phyloP scores from a whole-genome alignment of 2,329 filamentous ascomycete genomes.

The Ceratocystis alfenasii region DNA sequence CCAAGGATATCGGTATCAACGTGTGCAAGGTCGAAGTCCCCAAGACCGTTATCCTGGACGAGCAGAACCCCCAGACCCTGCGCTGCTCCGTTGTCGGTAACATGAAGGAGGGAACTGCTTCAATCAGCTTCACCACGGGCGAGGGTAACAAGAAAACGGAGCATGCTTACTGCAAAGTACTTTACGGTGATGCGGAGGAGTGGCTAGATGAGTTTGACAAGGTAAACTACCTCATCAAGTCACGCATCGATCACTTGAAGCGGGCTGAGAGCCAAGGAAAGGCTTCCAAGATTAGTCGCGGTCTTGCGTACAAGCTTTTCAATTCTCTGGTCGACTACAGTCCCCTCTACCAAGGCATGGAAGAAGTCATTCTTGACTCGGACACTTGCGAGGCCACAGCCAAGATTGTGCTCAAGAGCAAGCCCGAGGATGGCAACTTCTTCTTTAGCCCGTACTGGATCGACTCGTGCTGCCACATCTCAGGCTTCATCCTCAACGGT shows the following conservation, averaged over 20 bases:
- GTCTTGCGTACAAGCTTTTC: conserved; percentile 65
- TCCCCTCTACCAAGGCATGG: conserved; percentile 43
- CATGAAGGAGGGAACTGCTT: conserved; percentile 41
- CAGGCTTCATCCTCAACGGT: conserved; percentile 50
- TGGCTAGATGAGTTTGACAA: conserved; percentile 57
- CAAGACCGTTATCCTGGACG: conserved; percentile 54
- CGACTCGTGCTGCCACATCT: conserved; percentile 47
- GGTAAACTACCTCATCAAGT: conserved; percentile 56
- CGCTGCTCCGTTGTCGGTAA: conserved; percentile 50
- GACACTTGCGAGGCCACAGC: conserved; percentile 43
- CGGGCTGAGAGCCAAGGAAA: conserved; percentile 51
- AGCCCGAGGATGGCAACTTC: conserved; percentile 38
- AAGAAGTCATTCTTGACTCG: conserved; percentile 45
- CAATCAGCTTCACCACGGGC: conserved; percentile 47
- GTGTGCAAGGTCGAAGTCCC: conserved; percentile 55
- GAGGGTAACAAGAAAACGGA: conserved; percentile 47
- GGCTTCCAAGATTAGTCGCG: conserved; percentile 60
- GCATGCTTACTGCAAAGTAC: conserved; percentile 51
- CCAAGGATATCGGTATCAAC: conserved; percentile 46
- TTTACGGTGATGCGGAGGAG: conserved; percentile 46
- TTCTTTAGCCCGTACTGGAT: conserved; percentile 49
- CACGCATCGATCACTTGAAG: conserved; percentile 45
- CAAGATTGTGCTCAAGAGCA: conserved; percentile 38
- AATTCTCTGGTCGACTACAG: conserved; percentile 45
- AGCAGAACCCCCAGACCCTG: conserved; percentile 43